Base-by-base conservation (phyloP, 495 filamentous ascomycete genomes). In the Penicillium lagena region DNA sequence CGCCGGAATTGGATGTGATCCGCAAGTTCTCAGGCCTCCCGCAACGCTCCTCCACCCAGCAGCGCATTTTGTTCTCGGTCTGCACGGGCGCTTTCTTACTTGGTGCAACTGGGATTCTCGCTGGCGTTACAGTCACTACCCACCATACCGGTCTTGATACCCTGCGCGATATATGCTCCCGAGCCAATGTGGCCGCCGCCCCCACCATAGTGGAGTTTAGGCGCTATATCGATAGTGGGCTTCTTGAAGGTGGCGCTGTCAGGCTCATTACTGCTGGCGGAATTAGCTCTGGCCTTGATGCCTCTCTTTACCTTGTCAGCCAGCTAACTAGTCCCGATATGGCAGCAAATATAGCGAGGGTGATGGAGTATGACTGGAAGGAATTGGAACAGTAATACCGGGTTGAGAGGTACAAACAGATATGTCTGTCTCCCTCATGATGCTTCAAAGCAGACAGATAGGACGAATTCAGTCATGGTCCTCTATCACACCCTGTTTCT, bases 211-310 rank as follows among this genome's bases (percentile, higher is more conserved):
- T 91, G 35, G 71, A 89, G 46, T 84, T 89, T 47, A 82, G 85
- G 57, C 75, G 86, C 52, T 89, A 88, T 51, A 78, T 90, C 8
- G 85, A 90, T 55, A 82, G 78, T 7, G 74, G 77, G 46, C 34
- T 34, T 9, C 70, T 88, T 70, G 73, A 75, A 29, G 72, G 86
- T 28, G 78, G 80, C 55, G 82, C 85, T 12, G 74, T 90, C 57
- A 74, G 83, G 49, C 76, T 94, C 36, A 78, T 94, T 49, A 91
- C 87, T 30, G 75, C 73, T 59, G 86, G 87, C 42, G 88, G 87
- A 39, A 70, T 88, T 41, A 82, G 81, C 49, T 79, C 81, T 58
- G 88, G 88, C 47, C 64, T 91, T 29, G 88, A 94, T 71, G 88
- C 86, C 13, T 67, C 79, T 45, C 65, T 90, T 64, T 88, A 90